Evolutionary conservation across 257 asterid genomes (phyloP).

Genomic region (Cinchona pubescens): DNA sequence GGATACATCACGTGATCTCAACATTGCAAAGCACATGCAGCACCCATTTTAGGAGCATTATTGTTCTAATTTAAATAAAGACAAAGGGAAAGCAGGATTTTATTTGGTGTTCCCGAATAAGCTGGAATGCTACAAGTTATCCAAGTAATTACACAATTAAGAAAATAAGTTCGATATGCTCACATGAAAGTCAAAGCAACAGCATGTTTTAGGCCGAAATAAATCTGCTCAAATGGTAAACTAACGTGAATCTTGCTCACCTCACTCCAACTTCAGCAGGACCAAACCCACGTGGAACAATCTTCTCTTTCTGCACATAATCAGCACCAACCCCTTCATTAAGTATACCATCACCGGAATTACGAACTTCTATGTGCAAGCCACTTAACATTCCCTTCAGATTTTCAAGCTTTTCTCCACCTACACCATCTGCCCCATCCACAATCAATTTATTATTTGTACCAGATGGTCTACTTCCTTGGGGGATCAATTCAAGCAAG

Average conservation of each 20-base stretch:
- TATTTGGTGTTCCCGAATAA: neutral
- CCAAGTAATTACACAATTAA: neutral
- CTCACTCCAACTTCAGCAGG: slow-evolving; percentile 61
- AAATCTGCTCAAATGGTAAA: neutral
- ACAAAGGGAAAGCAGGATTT: neutral
- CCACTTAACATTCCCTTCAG: slow-evolving; percentile 48
- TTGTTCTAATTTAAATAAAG: too few species aligned
- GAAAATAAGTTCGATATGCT: too few species aligned
- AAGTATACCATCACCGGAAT: slow-evolving; percentile 72
- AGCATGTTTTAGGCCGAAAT: neutral
- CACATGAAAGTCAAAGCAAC: neutral
- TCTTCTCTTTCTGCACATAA: slow-evolving; percentile 93
- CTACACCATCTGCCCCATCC: slow-evolving; percentile 95
- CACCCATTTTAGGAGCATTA: neutral
- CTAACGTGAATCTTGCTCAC: slow-evolving; percentile 39
- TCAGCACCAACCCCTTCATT: slow-evolving; percentile 98
- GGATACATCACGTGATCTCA: neutral
- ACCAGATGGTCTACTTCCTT: slow-evolving; percentile 27
- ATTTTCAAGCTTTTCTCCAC: slow-evolving; percentile 73
- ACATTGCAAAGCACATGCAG: neutral
- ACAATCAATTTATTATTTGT: slow-evolving; percentile 54
- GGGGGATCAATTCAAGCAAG: slow-evolving; percentile 69
- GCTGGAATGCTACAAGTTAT: neutral
- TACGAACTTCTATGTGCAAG: slow-evolving; percentile 68
- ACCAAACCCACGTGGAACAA: slow-evolving; percentile 72